Evolutionary conservation across 208 protist species (phyloP), one percentile per base, ranked within the genome.

Genomic region (Acanthamoeba triangularis): DNA sequence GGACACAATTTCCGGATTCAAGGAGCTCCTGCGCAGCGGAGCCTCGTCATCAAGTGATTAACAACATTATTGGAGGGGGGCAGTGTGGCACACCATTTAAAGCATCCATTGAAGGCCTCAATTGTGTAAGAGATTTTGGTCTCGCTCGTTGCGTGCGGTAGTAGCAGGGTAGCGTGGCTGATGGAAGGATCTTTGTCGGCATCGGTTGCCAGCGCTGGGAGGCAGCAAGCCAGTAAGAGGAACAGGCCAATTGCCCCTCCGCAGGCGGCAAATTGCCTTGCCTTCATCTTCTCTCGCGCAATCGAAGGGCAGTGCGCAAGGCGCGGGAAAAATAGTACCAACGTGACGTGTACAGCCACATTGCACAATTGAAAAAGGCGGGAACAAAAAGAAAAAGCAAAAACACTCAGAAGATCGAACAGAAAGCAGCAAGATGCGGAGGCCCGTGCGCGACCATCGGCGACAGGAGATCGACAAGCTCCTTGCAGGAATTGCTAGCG

Each of bases 1-100:
- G 3, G 90, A 94, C 25, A 84, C 90, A 35, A 94, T 94, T 61
- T 94, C 90, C 28, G 90, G 90, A 35, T 94, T 94, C 61, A 76
- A 47, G 11, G 90, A 94, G 18, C 30, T 85, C 90, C 90, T 94
- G 44, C 41, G 33, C 18, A 16, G n/a, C 14, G 18, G n/a, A 90
- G 14, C 47, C 47, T 52, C 8, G 41, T 59, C 41, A 52, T 47
- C 35, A 18, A 87, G 47, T 90, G 44, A 91, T 18, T 54, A n/a
- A 91, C 7, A 16, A 16, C 25, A 61, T 65, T 35, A 69, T 23
- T 69, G 20, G 30, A 28, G 23, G 56, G 56, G n/a, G 16, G 47
- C 13, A 63, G 90, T 44, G 67, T 14, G 23, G 44, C 87, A 30
- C 20, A 94, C 90, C 90, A 94, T 94, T 94, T 94, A 35, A 94